Percentiles rank a stretch among this genome's conserved stretches.
Conservation (phyloP, 805 yeast species). For the Cyberlindnera mississippiensis region DNA sequence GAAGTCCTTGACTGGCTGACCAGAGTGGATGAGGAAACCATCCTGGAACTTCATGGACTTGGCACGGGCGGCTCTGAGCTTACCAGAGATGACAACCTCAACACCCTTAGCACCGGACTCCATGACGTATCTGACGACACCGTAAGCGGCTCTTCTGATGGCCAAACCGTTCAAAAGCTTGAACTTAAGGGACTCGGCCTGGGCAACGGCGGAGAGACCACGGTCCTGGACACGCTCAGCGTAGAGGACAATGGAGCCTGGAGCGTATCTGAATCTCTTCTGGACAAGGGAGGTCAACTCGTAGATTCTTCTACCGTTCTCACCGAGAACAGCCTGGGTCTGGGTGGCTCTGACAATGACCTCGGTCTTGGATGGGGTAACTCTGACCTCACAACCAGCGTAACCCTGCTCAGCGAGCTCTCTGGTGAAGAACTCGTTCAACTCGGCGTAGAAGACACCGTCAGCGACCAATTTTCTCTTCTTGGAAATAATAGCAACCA, state of each 20-base stretch:
- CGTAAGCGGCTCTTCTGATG: conserved; percentile 99
- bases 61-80: conserved; percentile 99
- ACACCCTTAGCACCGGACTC: conserved; percentile 99
- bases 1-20: conserved; percentile 99
- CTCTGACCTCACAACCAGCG: conserved; percentile 99
- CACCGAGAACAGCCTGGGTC: conserved; percentile 98
- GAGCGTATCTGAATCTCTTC: conserved; percentile 97
- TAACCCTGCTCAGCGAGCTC: conserved; percentile 99
- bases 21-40: conserved; percentile 99
- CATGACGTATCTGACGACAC: conserved; percentile 99
- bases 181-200: conserved; percentile 98
- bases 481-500: conserved; percentile 66
- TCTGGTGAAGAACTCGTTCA: conserved; percentile 99
- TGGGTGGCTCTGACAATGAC: conserved; percentile 98
- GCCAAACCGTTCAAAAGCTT: conserved; percentile 98
- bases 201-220: conserved; percentile 99
- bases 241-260: conserved; percentile 89
- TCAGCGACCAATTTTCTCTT: conserved; percentile 99
- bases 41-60: conserved; percentile 99
- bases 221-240: conserved; percentile 99
- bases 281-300: conserved; percentile 96
- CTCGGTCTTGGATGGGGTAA: conserved; percentile 97
- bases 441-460: conserved; percentile 99
- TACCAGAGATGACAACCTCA: conserved; percentile 99
- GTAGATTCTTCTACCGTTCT: conserved; percentile 99